Evolutionary conservation across 805 yeast species (phyloP), one percentile per base, ranked within the genome.

Genomic region (Barnettozyma sucrosica): DNA sequence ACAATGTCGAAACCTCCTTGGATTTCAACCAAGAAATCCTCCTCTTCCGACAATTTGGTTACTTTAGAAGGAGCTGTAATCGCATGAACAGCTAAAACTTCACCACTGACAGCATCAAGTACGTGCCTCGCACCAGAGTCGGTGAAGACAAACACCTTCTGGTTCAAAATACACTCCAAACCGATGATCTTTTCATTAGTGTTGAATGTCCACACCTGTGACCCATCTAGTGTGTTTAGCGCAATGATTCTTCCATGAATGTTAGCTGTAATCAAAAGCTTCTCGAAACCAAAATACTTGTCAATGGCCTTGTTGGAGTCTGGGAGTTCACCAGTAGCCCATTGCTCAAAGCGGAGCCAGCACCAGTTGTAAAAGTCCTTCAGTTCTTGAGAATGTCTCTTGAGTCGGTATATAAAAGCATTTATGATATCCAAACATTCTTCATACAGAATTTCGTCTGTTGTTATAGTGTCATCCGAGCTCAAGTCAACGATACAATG

Each of bases 271-370:
- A 77, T 59, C 24, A 79, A 50, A 5, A 61, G 58, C 48, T 78
- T 77, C 7, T 63, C 56, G 30, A 74, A 69, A 1, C 83, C 83
- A 64, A 79, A 78, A 25, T 63, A 68, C 34, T 40, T 54, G 43
- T 54, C 53, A 14, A 51, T 53, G 44, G 24, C 30, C 19, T 7
- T 36, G 13, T 24, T 24, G 41, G 38, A 30, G 11, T 32, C 45
- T 10, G 49, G 51, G n/a, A 42, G 13, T 23, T 50, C 53, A 20
- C 51, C 50, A 14, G 42, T 43, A 16, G 49, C 48, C 32, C 39
- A 47, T 16, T 24, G 40, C 44, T 48, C 50, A 34, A 53, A 24
- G 10, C 49, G 2, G 8, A 43, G 23, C 55, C 57, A 52, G 23
- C 53, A 20, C 5, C 30, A 32, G 5, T 54, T 40, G 28, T 51